A percentile compares a stretch with the other conserved stretches of the same genome.
phyloP scores from a whole-genome alignment of 345 rosid species.

The Litchi chinensis region DNA sequence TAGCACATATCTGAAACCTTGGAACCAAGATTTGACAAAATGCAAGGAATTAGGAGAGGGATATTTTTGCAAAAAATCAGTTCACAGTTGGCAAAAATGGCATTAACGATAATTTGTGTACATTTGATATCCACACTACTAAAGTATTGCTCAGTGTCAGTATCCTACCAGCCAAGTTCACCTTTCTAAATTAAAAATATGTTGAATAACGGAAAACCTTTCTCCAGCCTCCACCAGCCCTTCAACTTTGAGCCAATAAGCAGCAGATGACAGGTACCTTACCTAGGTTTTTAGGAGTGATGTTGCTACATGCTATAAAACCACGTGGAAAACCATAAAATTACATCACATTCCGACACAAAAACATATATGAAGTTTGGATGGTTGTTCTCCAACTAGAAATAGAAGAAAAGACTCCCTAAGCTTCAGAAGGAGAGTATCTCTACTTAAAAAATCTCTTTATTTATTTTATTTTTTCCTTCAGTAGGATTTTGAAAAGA shows the following conservation, averaged over 20 bases:
- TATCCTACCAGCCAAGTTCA: background rate
- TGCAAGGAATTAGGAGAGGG: background rate
- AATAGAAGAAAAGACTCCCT: background rate
- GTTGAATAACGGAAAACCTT: background rate
- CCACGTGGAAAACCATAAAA: background rate
- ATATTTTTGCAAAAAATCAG: background rate
- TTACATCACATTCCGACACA: background rate
- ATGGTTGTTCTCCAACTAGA: background rate
- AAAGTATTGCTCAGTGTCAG: background rate
- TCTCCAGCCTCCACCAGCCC: background rate
- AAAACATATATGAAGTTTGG: background rate
- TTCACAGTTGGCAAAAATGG: background rate
- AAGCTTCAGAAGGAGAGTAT: background rate
- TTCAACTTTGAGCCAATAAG: background rate
- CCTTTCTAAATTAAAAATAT: background rate
- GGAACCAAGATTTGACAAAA: background rate
- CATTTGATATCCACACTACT: constrained; percentile 1
- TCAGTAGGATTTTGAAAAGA: background rate
- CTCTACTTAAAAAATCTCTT: background rate
- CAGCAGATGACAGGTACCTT: background rate
- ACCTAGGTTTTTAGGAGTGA: background rate
- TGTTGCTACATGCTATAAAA: background rate
- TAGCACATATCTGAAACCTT: background rate
- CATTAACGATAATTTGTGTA: background rate
- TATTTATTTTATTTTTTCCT: background rate